phyloP scores from a whole-genome alignment of 495 filamentous ascomycete species.

The Aspergillus ellipticus region DNA sequence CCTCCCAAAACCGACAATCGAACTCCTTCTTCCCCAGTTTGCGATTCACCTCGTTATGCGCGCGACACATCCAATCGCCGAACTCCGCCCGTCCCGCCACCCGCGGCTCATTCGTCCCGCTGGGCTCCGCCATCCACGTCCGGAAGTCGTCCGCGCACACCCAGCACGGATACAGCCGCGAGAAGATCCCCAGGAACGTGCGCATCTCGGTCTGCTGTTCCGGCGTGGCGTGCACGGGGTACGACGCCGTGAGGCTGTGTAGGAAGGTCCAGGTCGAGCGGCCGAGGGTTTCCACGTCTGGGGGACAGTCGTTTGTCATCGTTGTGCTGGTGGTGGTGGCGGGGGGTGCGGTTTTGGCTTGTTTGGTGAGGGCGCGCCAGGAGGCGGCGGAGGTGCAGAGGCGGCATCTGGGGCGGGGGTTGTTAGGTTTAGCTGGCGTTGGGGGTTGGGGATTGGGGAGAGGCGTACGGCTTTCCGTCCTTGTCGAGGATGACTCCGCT shows the following conservation, averaged over 20 bases:
- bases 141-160: conserved; percentile 90
- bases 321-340: conserved; percentile 15
- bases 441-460: not conserved
- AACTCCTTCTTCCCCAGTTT: conserved; percentile 90
- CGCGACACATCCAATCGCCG: conserved; percentile 92
- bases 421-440: not conserved
- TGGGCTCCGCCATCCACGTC: conserved; percentile 67
- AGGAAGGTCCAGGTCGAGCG: conserved; percentile 89
- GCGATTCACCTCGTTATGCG: conserved; percentile 94
- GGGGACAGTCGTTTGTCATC: conserved; percentile 43
- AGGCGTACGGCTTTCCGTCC: conserved; percentile 89
- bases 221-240: conserved; percentile 64
- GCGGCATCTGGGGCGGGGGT: conserved; percentile 62
- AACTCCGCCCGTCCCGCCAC: conserved; percentile 69
- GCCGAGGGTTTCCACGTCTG: conserved; percentile 73
- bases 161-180: conserved; percentile 90
- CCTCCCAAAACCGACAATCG: conserved; percentile 88
- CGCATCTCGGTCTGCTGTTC: conserved; percentile 68
- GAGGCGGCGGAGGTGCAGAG: conserved; percentile 73
- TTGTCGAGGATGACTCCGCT: conserved; percentile 85
- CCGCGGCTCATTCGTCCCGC: conserved; percentile 58
- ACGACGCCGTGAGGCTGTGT: conserved; percentile 83
- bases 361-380: conserved; percentile 66
- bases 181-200: conserved; percentile 76
- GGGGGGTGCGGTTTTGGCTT: conserved; percentile 31